Evolutionary conservation across 108 stramenopile genomes (phyloP).

Genomic region (Nitzschia sp.): DNA sequence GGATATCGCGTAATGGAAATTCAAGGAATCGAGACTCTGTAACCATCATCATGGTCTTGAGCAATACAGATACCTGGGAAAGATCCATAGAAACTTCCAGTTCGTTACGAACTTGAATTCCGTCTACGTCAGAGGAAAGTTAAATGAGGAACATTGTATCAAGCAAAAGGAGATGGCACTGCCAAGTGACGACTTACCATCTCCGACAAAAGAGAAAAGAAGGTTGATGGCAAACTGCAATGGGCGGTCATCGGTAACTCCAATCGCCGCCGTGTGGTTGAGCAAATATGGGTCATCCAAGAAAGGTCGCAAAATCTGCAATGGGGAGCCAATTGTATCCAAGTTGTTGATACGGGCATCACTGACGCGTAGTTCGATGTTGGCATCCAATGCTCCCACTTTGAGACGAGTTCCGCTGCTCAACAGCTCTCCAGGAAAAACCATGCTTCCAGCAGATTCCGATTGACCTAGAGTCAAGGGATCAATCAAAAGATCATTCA

Average conservation of each 20-base stretch:
- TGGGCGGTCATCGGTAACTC: constrained; percentile 39
- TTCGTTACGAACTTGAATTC: constrained; percentile 26
- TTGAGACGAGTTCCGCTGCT: constrained; percentile 39
- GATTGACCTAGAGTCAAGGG: constrained; percentile 56
- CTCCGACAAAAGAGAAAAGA: constrained; percentile 47
- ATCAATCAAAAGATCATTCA: constrained; percentile 56
- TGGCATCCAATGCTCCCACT: constrained; percentile 65
- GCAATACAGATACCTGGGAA: constrained; percentile 31
- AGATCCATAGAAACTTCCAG: constrained; percentile 22
- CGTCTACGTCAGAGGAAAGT: constrained; percentile 15
- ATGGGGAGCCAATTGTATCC: constrained; percentile 53
- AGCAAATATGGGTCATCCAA: constrained; percentile 44
- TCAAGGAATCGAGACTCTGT: constrained; percentile 47
- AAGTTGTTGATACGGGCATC: constrained; percentile 58
- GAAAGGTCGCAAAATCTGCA: constrained; percentile 59
- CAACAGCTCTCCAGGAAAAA: constrained; percentile 32
- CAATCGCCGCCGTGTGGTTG: constrained; percentile 59
- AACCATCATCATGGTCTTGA: constrained; percentile 53
- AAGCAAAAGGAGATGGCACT: neutral
- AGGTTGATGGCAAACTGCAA: constrained; percentile 38
- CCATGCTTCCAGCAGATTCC: constrained; percentile 46
- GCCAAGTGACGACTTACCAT: constrained; percentile 29
- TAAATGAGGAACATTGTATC: neutral
- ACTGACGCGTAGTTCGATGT: constrained; percentile 45
- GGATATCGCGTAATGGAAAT: constrained; percentile 65